phyloP scores from a whole-genome alignment of 371 early-diverging fungal genomes.

The Basidiobolus meristosporus region DNA sequence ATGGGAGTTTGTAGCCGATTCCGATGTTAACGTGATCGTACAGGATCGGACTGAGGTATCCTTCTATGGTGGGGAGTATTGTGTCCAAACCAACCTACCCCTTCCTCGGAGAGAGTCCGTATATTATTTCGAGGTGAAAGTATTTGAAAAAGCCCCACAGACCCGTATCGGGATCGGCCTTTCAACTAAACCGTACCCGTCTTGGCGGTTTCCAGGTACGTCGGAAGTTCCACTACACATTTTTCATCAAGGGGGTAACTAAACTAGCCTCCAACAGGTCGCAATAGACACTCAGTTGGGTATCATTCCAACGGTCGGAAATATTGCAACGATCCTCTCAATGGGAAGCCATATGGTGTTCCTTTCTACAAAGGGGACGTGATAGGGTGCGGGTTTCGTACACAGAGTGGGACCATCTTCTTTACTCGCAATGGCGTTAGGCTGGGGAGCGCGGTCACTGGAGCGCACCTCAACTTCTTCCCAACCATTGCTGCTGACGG shows the following conservation, averaged over 20 bases:
- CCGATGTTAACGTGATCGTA: conserved; percentile 32
- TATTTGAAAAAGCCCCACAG: conserved; percentile 30
- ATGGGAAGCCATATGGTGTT: conserved; percentile 30
- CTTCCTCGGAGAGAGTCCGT: conserved; percentile 56
- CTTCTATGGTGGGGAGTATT: conserved; percentile 45
- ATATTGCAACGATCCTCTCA: conserved; percentile 41
- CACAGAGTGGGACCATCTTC: conserved; percentile 49
- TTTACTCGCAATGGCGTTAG: too few relatives aligned
- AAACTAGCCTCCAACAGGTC: conserved; percentile 9
- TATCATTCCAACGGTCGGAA: conserved; percentile 44
- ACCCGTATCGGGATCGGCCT: conserved; percentile 43
- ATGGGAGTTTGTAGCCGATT: conserved; percentile 60
- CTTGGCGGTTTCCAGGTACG: conserved; percentile 39
- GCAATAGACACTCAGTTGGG: conserved; percentile 48
- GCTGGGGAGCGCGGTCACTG: conserved; percentile 31
- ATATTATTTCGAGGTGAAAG: too few relatives aligned
- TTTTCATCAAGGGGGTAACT: too few relatives aligned
- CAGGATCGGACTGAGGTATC: conserved; percentile 57
- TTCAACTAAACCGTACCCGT: conserved; percentile 44
- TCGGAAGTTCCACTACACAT: too few relatives aligned
- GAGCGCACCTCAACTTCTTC: conserved; percentile 23
- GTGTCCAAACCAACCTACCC: conserved; percentile 65
- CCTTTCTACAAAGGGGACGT: conserved; percentile 47
- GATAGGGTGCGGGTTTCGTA: conserved; percentile 57
- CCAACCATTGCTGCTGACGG: conserved; percentile 47